Evolutionary conservation across 805 yeast genomes (phyloP), one percentile per base, ranked within the genome.

Genomic region (Barnettozyma wickerhamii): DNA sequence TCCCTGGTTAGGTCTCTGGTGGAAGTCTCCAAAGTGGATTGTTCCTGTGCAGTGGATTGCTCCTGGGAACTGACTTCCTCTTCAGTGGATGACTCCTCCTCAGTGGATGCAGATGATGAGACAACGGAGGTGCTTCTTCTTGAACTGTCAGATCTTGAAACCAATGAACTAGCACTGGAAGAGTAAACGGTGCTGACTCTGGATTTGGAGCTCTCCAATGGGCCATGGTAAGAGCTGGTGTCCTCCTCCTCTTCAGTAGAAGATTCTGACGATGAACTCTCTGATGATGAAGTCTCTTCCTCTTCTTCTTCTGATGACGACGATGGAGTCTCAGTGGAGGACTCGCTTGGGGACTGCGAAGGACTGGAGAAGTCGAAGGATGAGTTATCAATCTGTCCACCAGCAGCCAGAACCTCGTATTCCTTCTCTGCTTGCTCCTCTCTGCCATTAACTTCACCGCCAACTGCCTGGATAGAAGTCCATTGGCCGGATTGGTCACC

Each of bases 391-490:
- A 49, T 54, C 46, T 21, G n/a, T 28, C 52, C 62, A 35, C 67
- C 70, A 26, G 49, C 45, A 19, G 60, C 65, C 32, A 74, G 60
- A 7, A 54, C 49, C 23, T 56, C 61, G 49, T 70, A 74, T 35
- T 74, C 75, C 13, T 52, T 53, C 32, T 64, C 58, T n/a, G 75
- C 83, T 42, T 68, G 55, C 1, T 54, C 58, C 31, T 59, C 51
- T 62, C 86, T 74, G 20, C 89, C 90, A 49, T 79, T 71, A 30
- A 87, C 72, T 38, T 64, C 55, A 48, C 89, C 89, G 56, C 65
- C 72, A 26, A 61, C 60, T 18, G 86, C 75, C 31, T 66, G 52
- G 45, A 82, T 81, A 7, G 85, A 79, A 35, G 66, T 57, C 79
- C 82, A 80, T 26, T 59, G 51, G 39, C 90, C 91, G 12, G 77